Percentiles rank a stretch among this genome's conserved stretches.
Evolutionary conservation across 2,329 filamentous ascomycete species (phyloP).

Genomic region (Sclerotinia sclerotiorum): DNA sequence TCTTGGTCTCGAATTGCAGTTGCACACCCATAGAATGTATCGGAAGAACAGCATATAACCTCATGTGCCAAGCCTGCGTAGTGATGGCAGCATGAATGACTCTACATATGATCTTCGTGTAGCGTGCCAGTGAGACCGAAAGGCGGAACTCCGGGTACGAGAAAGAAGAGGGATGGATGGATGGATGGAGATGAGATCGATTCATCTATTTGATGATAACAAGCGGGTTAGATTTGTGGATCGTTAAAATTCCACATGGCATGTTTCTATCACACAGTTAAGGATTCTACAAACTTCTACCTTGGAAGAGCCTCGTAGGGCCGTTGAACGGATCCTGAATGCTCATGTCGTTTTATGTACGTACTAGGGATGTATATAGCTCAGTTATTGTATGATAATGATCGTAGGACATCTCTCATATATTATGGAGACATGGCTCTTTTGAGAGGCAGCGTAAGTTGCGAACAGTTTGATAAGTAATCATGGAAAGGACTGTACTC

Average conservation of each 20-base stretch:
- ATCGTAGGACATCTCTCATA: background rate
- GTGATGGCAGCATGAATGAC: background rate
- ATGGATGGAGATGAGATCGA: too few species aligned
- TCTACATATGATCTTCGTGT: too few species aligned
- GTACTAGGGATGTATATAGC: background rate
- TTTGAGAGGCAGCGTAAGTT: background rate
- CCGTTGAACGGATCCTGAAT: background rate
- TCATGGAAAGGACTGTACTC: background rate
- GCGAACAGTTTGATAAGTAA: background rate
- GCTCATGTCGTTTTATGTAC: background rate
- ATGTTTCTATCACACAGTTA: background rate
- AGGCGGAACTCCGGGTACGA: background rate
- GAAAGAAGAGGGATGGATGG: too few species aligned
- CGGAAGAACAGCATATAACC: background rate
- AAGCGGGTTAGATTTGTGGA: too few species aligned
- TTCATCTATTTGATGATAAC: too few species aligned
- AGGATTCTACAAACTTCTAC: background rate
- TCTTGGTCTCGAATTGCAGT: background rate
- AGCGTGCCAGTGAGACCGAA: too few species aligned
- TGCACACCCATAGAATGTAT: background rate
- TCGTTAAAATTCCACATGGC: too few species aligned
- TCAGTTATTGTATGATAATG: background rate
- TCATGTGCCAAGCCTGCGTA: constrained; percentile 6
- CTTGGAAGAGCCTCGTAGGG: constrained; percentile 11
- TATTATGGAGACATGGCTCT: background rate